These are phyloP conservation scores for Coprinellus aureogranulatus DNA, from an alignment of 768 basidiomycete genomes.

Conservation along the genomic window DNA sequence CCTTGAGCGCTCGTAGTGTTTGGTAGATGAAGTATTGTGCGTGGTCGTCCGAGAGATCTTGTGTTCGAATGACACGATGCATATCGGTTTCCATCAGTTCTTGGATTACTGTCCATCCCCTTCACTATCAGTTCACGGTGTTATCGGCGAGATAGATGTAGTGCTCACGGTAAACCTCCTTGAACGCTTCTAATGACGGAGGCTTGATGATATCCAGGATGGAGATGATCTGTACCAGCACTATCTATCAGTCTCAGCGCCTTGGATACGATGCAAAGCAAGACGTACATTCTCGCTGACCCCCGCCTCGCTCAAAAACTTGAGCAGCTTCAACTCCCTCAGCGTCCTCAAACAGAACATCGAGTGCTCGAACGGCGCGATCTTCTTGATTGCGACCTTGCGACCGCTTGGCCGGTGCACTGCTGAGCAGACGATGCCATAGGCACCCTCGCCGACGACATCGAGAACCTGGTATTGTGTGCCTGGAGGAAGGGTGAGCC, in stretches of 20 bases:
- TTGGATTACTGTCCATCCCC: constrained; percentile 52
- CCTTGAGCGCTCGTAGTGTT: constrained; percentile 91
- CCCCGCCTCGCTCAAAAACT: constrained; percentile 82
- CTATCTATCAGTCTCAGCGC: constrained; percentile 15
- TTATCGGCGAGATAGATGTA: background rate
- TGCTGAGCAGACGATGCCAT: constrained; percentile 94
- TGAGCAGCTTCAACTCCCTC: constrained; percentile 79
- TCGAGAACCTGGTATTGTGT: constrained; percentile 83
- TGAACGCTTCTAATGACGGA: constrained; percentile 70
- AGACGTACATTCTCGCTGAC: constrained; percentile 80
- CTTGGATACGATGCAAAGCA: background rate
- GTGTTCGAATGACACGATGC: constrained; percentile 94
- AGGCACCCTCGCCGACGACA: constrained; percentile 88
- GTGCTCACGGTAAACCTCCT: constrained; percentile 61
- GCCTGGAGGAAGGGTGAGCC: constrained; percentile 35
- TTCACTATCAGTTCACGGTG: constrained; percentile 16
- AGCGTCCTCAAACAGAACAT: constrained; percentile 94
- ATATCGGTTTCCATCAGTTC: constrained; percentile 93
- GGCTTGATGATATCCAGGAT: constrained; percentile 94
- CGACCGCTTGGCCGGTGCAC: constrained; percentile 82
- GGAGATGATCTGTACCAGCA: constrained; percentile 64
- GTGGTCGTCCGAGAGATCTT: constrained; percentile 91
- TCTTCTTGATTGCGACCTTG: constrained; percentile 96
- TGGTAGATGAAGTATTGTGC: constrained; percentile 98
- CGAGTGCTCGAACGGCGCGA: constrained; percentile 91